These are phyloP conservation scores for Fusarium austroafricanum DNA, from an alignment of 2,329 filamentous ascomycete genomes.

Conservation along the genomic window DNA sequence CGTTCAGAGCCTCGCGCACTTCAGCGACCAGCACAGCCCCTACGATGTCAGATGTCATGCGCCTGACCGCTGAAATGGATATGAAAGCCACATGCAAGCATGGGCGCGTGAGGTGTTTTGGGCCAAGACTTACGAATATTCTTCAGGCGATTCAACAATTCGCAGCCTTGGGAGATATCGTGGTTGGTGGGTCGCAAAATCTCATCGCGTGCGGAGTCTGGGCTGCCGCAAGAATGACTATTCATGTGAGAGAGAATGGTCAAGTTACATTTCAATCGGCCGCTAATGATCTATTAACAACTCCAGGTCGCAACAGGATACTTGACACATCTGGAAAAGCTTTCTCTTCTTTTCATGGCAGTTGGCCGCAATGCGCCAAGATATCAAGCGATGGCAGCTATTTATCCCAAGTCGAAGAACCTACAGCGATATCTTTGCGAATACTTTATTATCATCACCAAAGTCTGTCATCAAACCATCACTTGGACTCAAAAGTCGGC, in stretches of 20 bases:
- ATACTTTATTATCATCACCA: slow-evolving; percentile 56
- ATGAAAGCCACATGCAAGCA: slow-evolving; percentile 22
- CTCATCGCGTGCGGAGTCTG: slow-evolving; percentile 59
- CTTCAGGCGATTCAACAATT: slow-evolving; percentile 57
- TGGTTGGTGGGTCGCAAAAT: slow-evolving; percentile 57
- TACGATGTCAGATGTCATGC: slow-evolving; percentile 53
- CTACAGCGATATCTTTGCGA: slow-evolving; percentile 53
- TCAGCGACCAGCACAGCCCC: slow-evolving; percentile 43
- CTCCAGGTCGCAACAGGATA: slow-evolving; percentile 20
- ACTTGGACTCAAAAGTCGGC: slow-evolving; percentile 50
- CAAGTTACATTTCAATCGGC: too few species aligned
- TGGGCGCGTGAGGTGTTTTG: slow-evolving; percentile 49
- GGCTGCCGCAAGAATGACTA: slow-evolving; percentile 54
- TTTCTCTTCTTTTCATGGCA: slow-evolving; percentile 56
- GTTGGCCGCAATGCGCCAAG: slow-evolving; percentile 55
- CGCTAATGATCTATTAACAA: too few species aligned
- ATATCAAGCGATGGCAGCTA: slow-evolving; percentile 52
- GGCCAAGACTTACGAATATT: slow-evolving; percentile 55
- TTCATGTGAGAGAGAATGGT: slow-evolving; percentile 4
- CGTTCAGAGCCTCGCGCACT: slow-evolving; percentile 41
- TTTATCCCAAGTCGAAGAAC: slow-evolving; percentile 54
- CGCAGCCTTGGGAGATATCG: slow-evolving; percentile 53
- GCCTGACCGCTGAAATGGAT: slow-evolving; percentile 54
- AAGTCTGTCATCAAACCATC: slow-evolving; percentile 52
- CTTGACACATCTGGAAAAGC: slow-evolving; percentile 47